Percentiles rank a stretch among this genome's conserved stretches.
Evolutionary conservation across 495 filamentous ascomycete genomes (phyloP).

Genomic region (Penicillium mononematosum): DNA sequence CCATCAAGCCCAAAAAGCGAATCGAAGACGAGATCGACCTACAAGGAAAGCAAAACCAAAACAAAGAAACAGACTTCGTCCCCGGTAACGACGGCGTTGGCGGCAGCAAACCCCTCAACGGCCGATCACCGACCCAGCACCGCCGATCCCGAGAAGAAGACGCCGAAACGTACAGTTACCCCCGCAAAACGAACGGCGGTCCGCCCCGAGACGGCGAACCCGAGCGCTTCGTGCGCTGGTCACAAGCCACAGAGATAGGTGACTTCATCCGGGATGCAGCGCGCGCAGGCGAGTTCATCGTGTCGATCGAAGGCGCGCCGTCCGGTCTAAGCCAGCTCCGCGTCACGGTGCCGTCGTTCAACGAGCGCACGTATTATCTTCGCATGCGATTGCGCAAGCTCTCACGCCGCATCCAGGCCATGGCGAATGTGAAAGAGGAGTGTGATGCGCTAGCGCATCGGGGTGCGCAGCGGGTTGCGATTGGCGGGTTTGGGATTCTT

Average conservation of each 20-base stretch:
- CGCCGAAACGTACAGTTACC: constrained; percentile 38
- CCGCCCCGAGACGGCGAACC: constrained; percentile 19
- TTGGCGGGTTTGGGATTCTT: constrained; percentile 72
- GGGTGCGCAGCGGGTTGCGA: constrained; percentile 74
- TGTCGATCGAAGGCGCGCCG: constrained; percentile 73
- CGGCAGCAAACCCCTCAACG: constrained; percentile 3
- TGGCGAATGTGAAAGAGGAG: constrained; percentile 72
- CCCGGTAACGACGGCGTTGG: constrained; percentile 8
- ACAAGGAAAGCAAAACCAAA: constrained; percentile 22
- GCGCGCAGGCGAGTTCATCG: constrained; percentile 75
- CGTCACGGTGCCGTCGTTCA: constrained; percentile 81
- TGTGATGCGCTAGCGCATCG: constrained; percentile 77
- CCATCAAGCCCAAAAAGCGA: constrained; percentile 47
- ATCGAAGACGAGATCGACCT: constrained; percentile 49
- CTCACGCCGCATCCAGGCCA: constrained; percentile 59
- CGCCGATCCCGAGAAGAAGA: constrained; percentile 30
- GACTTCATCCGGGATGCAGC: constrained; percentile 95
- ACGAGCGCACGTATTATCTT: constrained; percentile 84
- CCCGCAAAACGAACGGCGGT: constrained; percentile 26
- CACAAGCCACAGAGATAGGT: constrained; percentile 81
- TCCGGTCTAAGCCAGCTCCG: constrained; percentile 60
- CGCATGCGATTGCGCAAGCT: constrained; percentile 71
- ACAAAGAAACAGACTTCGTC: constrained; percentile 9
- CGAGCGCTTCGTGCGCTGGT: constrained; percentile 80
- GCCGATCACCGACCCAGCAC: constrained; percentile 5